Evolutionary conservation across 2,329 filamentous ascomycete species (phyloP), one percentile per base, ranked within the genome.

Genomic region (Lachnellula hyalina): DNA sequence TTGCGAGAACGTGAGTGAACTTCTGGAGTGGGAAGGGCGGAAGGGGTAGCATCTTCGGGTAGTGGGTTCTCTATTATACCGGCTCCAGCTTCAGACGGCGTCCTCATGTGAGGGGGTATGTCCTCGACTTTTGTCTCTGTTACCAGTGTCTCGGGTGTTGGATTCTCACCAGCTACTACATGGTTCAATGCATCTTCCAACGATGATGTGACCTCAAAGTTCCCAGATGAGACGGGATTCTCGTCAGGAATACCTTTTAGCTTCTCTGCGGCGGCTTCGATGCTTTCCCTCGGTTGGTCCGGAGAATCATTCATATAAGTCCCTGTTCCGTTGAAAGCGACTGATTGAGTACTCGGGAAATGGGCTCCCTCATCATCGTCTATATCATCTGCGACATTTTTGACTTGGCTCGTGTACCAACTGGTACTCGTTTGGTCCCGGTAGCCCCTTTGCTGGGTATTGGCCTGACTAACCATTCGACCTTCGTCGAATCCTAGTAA

Each of bases 401-500:
- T 81, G 17, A 96, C 72, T 63, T 94, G 88, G 53, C 75, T 82
- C 0, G 84, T 86, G 67, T 96, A 96, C 79, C 90, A 96, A 72
- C 90, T 94, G 36, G 78, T 79, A 45, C 89, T 84, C 1, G 85
- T 90, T 70, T 96, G 90, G 58, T 94, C 89, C 53, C 81, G 81
- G 70, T 97, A 97, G 8, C 87, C 82, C 49, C 76, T 73, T 28
- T 77, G 73, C 55, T 79, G 80, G 40, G 76, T 80, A 57, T 81
- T 87, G 1, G 78, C 72, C 63, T 91, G 85, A 52, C 84, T 89
- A 34, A 85, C 73, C 17, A 95, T 75, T 51, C 79, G 83, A 2
- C 84, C 86, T 60, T 78, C 76, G 60, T 78, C 74, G 34, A 86
- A 76, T 51, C 74, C 79, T 48, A 99, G 75, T 1, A 92, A 79